Conservation (phyloP, 352 stramenopile species). For the Hyaloperonospora brassicae region DNA sequence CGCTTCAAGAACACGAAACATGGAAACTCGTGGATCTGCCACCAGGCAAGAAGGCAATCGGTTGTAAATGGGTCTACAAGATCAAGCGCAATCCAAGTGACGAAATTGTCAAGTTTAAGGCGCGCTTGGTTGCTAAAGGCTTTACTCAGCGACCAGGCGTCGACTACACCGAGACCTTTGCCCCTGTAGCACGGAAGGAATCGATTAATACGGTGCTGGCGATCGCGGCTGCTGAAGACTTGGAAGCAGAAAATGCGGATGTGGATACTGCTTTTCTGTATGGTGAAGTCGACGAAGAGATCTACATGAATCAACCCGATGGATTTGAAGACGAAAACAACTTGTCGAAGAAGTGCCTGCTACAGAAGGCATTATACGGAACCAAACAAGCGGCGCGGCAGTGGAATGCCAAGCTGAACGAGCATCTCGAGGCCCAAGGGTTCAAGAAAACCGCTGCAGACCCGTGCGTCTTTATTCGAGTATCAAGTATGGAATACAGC, state of each 20-base stretch:
- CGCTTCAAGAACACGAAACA: not conserved
- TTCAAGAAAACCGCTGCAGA: not conserved
- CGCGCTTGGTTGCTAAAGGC: not conserved
- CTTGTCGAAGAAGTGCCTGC: not conserved
- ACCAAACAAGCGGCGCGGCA: not conserved
- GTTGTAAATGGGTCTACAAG: not conserved
- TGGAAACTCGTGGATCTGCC: not conserved
- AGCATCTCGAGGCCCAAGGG: not conserved
- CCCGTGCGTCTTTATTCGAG: too few relatives aligned
- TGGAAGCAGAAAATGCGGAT: constrained; percentile 2
- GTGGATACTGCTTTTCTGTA: constrained; percentile 3
- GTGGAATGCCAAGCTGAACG: not conserved
- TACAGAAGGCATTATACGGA: not conserved
- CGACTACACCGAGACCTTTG: not conserved
- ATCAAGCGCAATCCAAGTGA: not conserved
- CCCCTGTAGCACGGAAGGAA: not conserved
- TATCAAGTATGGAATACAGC: too few relatives aligned
- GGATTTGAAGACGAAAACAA: not conserved
- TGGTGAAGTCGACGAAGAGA: constrained; percentile 5
- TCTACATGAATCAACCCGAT: constrained; percentile 5
- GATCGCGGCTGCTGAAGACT: constrained; percentile 1
- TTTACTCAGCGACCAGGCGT: not conserved
- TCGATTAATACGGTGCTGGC: not conserved
- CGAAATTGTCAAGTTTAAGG: not conserved
- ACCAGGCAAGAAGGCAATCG: not conserved